These are phyloP conservation scores for Colletotrichum gloeosporioides DNA, from an alignment of 2,329 filamentous ascomycete genomes.

Conservation along the genomic window DNA sequence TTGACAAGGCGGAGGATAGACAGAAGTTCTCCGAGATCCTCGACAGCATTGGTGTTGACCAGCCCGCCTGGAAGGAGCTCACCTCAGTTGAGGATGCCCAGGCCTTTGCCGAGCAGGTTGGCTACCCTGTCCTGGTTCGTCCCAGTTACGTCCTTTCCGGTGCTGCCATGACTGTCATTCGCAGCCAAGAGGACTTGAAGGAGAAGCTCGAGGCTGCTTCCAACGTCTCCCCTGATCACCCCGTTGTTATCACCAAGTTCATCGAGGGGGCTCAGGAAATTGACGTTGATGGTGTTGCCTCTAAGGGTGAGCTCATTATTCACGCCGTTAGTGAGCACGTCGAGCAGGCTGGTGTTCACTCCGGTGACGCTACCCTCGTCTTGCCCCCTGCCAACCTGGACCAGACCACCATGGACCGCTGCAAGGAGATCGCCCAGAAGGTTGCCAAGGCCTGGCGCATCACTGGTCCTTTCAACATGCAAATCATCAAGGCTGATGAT, in stretches of 20 bases:
- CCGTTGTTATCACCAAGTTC: slow-evolving; percentile 97
- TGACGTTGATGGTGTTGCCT: slow-evolving; percentile 92
- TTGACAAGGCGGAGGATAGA: slow-evolving; percentile 96
- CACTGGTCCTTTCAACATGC: slow-evolving; percentile 99
- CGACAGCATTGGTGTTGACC: slow-evolving; percentile 95
- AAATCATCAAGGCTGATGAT: slow-evolving; percentile 92
- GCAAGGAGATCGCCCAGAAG: slow-evolving; percentile 96
- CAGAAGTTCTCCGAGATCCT: slow-evolving; percentile 98
- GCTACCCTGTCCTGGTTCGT: slow-evolving; percentile 93
- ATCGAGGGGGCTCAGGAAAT: slow-evolving; percentile 97
- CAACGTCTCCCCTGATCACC: slow-evolving; percentile 92
- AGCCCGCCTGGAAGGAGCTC: slow-evolving; percentile 97
- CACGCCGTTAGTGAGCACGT: slow-evolving; percentile 96
- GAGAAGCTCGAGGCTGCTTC: slow-evolving; percentile 92
- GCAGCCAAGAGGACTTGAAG: slow-evolving; percentile 85
- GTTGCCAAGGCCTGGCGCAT: slow-evolving; percentile 97
- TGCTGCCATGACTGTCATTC: slow-evolving; percentile 98
- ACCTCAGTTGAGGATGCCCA: slow-evolving; percentile 89
- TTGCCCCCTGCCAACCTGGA: slow-evolving; percentile 86
- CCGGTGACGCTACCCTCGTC: slow-evolving; percentile 93
- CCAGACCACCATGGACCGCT: slow-evolving; percentile 76
- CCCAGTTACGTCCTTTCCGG: slow-evolving; percentile 96
- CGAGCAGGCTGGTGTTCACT: slow-evolving; percentile 97
- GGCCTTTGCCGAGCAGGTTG: slow-evolving; percentile 81
- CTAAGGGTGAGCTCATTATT: slow-evolving; percentile 82